phyloP scores from a whole-genome alignment of 768 basidiomycete species.

The Ephemerocybe angulata region DNA sequence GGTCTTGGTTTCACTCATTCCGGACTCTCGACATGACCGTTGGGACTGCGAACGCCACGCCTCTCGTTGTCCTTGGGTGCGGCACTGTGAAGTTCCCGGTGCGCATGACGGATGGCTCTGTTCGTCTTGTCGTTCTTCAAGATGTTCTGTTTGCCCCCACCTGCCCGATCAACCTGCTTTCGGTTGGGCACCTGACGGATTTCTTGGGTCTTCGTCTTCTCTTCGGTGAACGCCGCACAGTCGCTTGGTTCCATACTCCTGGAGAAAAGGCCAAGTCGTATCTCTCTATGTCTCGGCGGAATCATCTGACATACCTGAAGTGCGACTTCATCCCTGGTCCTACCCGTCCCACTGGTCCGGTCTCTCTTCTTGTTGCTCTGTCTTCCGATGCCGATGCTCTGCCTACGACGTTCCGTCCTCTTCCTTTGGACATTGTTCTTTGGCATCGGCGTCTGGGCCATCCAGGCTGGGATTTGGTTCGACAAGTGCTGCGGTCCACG shows the following conservation, averaged over 20 bases:
- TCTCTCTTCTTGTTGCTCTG: not conserved
- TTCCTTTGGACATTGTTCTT: slow-evolving; percentile 5
- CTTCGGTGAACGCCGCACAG: not conserved
- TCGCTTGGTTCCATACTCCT: not conserved
- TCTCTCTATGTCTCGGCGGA: not conserved
- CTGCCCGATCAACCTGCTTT: slow-evolving; percentile 21
- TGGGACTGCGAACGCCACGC: slow-evolving; percentile 20
- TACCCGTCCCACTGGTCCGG: not conserved
- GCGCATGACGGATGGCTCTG: slow-evolving; percentile 3
- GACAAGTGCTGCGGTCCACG: slow-evolving; percentile 12
- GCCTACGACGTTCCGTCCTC: not conserved
- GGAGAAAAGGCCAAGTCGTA: not conserved
- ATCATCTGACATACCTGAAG: no score
- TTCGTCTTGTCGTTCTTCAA: slow-evolving; percentile 9
- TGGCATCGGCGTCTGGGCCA: slow-evolving; percentile 27
- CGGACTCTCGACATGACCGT: slow-evolving; percentile 5
- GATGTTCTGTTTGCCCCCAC: slow-evolving; percentile 23
- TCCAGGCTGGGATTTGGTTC: slow-evolving; percentile 16
- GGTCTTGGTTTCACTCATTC: slow-evolving; percentile 15
- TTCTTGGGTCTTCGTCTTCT: not conserved
- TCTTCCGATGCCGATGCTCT: not conserved
- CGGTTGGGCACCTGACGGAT: no score
- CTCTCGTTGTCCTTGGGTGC: not conserved
- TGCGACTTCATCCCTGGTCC: not conserved
- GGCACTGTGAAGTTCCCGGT: slow-evolving; percentile 13